A percentile compares a stretch with the other conserved stretches of the same genome.
phyloP scores from a whole-genome alignment of 306 rosid genomes.

The Acmispon strigosus region DNA sequence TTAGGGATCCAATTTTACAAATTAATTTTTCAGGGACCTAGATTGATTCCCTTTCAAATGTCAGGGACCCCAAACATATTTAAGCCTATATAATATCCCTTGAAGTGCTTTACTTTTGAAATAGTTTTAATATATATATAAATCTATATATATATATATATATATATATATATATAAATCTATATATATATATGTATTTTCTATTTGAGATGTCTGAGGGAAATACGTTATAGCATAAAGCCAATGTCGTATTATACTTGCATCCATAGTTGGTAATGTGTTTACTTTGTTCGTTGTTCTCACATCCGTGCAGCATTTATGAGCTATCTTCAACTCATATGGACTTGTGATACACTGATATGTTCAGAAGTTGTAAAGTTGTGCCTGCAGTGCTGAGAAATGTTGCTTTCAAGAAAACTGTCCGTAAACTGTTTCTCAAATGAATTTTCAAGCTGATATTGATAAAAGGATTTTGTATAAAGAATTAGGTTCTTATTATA shows the following conservation, averaged over 20 bases:
- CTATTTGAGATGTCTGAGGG: not conserved
- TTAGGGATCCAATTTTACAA: too few species aligned
- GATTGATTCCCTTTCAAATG: too few species aligned
- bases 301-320: not conserved
- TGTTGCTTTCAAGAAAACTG: not conserved
- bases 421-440: not conserved
- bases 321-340: not conserved
- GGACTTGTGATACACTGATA: not conserved
- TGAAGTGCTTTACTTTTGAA: slow-evolving; percentile 1
- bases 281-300: not conserved
- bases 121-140: not conserved
- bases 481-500: not conserved
- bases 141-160: too few species aligned
- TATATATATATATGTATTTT: too few species aligned
- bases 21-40: too few species aligned
- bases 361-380: not conserved
- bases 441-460: not conserved
- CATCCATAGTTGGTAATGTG: not conserved
- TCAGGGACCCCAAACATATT: too few species aligned
- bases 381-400: not conserved
- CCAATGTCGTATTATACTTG: not conserved
- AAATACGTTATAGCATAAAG: not conserved
- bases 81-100: too few species aligned
- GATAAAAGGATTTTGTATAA: not conserved
- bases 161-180: too few species aligned